phyloP scores from a whole-genome alignment of 306 rosid species.

The Dalbergia oliveri region DNA sequence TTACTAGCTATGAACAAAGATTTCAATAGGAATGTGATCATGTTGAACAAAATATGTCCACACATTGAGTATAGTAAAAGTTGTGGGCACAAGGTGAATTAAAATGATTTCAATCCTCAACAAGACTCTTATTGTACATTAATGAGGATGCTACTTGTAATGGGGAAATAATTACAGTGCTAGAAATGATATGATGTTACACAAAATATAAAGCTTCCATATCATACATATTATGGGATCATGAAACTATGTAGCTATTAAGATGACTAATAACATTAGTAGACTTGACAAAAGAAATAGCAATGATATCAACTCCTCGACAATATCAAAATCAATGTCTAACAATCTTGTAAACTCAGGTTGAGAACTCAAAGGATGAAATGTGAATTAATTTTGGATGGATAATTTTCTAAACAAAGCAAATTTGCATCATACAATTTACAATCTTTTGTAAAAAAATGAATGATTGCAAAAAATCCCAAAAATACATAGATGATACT shows the following conservation, averaged over 20 bases:
- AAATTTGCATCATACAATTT: neutral
- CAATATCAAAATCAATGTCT: constrained; percentile 86
- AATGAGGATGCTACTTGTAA: neutral
- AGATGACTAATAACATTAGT: constrained; percentile 86
- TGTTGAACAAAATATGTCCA: too few relatives aligned
- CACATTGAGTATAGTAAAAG: too few relatives aligned
- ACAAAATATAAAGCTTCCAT: neutral
- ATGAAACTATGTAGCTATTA: constrained; percentile 81
- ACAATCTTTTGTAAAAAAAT: too few relatives aligned
- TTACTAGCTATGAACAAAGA: too few relatives aligned
- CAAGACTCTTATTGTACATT: too few relatives aligned
- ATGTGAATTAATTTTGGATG: neutral
- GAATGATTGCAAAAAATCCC: too few relatives aligned
- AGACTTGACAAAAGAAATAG: constrained; percentile 83
- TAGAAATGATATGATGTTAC: neutral
- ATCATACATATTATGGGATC: constrained; percentile 61
- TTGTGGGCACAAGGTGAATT: too few relatives aligned
- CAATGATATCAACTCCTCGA: constrained; percentile 81
- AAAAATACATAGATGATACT: too few relatives aligned
- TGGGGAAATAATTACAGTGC: neutral
- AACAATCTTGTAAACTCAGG: constrained; percentile 64
- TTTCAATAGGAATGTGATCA: too few relatives aligned
- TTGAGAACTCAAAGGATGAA: constrained; percentile 42
- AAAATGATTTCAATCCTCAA: too few relatives aligned
- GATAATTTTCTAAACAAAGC: neutral